Conservation (phyloP, 257 asterid genomes). For the Solanum commersonii region DNA sequence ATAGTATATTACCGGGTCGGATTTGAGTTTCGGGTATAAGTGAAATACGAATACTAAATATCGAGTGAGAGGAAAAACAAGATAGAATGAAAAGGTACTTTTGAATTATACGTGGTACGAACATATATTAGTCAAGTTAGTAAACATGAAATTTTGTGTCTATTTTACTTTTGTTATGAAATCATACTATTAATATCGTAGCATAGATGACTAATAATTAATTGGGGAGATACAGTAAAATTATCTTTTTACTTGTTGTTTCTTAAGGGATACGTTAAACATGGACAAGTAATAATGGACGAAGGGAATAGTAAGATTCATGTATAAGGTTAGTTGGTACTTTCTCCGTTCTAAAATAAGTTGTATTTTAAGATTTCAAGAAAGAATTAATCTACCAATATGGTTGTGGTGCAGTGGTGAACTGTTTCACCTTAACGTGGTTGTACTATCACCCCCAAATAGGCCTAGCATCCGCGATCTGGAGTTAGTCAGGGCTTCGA, state of each 20-base stretch:
- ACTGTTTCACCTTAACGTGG: accelerated
- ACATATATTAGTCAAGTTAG: neutral
- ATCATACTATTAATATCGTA: neutral
- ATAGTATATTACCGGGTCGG: neutral
- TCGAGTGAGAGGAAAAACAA: accelerated
- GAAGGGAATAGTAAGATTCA: no score
- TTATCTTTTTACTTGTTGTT: neutral
- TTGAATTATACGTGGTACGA: accelerated
- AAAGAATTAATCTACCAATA: neutral
- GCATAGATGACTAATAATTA: neutral
- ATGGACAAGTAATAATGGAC: neutral
- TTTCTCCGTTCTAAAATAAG: no score
- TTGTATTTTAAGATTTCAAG: neutral
- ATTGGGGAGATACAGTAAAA: no score
- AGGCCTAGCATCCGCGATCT: accelerated
- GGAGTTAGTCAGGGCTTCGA: neutral
- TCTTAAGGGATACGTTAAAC: neutral
- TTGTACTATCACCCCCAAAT: neutral
- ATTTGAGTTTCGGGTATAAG: neutral
- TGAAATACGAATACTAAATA: neutral
- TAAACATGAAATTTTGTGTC: neutral
- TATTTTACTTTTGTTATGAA: neutral
- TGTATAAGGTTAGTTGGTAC: neutral
- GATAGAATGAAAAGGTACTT: neutral
- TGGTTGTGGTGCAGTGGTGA: neutral